phyloP scores from a whole-genome alignment of 140 eudicot genomes.

The Erigeron philadelphicus region DNA sequence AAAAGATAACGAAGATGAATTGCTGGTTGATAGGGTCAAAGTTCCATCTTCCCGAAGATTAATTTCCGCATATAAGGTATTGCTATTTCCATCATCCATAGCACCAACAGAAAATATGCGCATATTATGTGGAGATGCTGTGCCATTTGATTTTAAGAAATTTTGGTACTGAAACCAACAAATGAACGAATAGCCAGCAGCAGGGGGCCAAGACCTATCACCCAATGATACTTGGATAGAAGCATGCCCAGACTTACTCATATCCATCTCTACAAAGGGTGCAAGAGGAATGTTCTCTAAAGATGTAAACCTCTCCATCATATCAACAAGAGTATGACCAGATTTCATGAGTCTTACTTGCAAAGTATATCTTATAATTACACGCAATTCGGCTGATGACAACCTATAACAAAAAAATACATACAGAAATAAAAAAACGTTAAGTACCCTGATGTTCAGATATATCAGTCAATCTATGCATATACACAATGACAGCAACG shows the following conservation, averaged over 20 bases:
- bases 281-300: conserved; percentile 76
- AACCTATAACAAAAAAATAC: conserved; percentile 47
- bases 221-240: conserved; percentile 88
- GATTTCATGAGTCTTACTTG: conserved; percentile 66
- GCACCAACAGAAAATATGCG: conserved; percentile 87
- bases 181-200: conserved; percentile 95
- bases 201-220: conserved; percentile 98
- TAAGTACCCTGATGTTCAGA: background rate
- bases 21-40: conserved; percentile 85
- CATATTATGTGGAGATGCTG: conserved; percentile 43
- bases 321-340: conserved; percentile 62
- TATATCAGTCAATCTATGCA: background rate
- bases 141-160: conserved; percentile 48
- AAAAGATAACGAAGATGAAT: conserved; percentile 66
- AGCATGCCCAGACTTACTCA: conserved; percentile 91
- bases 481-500: background rate
- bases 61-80: conserved; percentile 68
- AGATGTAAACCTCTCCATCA: conserved; percentile 73
- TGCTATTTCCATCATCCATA: conserved; percentile 42
- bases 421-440: conserved; percentile 11
- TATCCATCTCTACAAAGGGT: conserved; percentile 85
- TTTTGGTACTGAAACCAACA: conserved; percentile 93
- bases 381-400: conserved; percentile 74
- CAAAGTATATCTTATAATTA: conserved; percentile 72
- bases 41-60: conserved; percentile 84